Evolutionary conservation across 2,329 filamentous ascomycete genomes (phyloP).

Genomic region (Lachnellula subtilissima): DNA sequence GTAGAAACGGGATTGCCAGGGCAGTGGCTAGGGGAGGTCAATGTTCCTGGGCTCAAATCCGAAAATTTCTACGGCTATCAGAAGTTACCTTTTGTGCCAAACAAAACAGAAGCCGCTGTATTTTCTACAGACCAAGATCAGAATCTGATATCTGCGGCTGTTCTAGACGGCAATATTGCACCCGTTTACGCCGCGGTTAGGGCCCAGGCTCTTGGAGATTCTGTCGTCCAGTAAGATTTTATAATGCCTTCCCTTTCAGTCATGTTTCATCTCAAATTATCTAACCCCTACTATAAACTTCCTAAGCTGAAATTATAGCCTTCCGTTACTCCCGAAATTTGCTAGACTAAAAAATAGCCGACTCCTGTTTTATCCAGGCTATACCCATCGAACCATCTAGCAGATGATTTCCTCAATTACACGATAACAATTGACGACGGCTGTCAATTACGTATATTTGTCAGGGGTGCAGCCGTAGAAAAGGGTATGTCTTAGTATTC

Average conservation of each 20-base stretch:
- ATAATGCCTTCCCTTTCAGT: too few relatives aligned
- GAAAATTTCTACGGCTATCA: constrained; percentile 1
- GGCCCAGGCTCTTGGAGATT: constrained; percentile 8
- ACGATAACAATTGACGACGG: neutral
- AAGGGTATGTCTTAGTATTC: neutral
- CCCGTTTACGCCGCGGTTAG: constrained; percentile 9
- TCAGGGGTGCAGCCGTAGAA: neutral
- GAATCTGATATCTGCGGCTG: neutral
- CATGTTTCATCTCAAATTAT: too few relatives aligned
- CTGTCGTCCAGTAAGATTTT: constrained; percentile 7
- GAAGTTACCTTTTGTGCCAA: constrained; percentile 4
- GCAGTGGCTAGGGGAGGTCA: neutral
- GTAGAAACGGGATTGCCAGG: neutral
- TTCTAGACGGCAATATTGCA: neutral
- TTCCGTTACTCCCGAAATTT: too few relatives aligned
- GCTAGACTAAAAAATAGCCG: too few relatives aligned
- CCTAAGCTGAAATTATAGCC: too few relatives aligned
- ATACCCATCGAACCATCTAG: constrained; percentile 7
- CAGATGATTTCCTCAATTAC: constrained; percentile 7
- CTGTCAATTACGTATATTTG: too few relatives aligned
- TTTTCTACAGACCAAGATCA: constrained; percentile 3
- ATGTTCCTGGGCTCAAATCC: neutral
- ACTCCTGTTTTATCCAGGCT: neutral
- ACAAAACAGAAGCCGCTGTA: constrained; percentile 1
- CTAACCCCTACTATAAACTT: too few relatives aligned